A percentile compares a stretch with the other conserved stretches of the same genome.
phyloP scores from a whole-genome alignment of 257 asterid species.

The Forsythia viridissima region DNA sequence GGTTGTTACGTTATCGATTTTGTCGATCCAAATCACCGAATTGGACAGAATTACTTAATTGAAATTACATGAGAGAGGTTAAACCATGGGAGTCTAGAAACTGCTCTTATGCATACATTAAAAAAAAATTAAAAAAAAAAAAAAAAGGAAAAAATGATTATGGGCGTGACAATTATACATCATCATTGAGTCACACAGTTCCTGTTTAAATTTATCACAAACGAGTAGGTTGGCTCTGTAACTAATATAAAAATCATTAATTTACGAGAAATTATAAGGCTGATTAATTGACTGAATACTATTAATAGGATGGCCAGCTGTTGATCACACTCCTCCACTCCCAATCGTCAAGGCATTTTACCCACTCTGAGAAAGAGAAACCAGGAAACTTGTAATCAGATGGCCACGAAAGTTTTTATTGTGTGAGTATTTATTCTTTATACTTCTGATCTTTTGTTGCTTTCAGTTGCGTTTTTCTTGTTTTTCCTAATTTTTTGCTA shows the following conservation, averaged over 20 bases:
- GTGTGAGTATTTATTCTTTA: constrained; percentile 48
- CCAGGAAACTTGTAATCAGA: constrained; percentile 8
- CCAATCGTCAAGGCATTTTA: constrained; percentile 4
- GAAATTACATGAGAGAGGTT: no score
- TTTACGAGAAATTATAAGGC: no score
- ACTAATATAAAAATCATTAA: neutral
- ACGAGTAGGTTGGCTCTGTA: constrained; percentile 1
- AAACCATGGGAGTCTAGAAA: no score
- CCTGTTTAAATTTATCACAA: constrained; percentile 24
- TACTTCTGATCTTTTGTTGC: neutral
- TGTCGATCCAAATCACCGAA: no score
- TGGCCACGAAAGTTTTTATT: constrained; percentile 72
- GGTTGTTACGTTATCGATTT: no score
- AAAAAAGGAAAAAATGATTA: neutral
- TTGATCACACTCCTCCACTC: neutral
- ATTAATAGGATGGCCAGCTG: neutral
- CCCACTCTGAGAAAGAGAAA: neutral
- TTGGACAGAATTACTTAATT: no score
- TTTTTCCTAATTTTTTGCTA: neutral
- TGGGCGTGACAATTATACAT: neutral
- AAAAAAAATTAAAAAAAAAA: no score
- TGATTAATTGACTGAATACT: no score
- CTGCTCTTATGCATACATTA: no score
- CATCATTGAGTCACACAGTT: neutral
- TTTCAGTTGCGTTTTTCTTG: neutral